phyloP scores from a whole-genome alignment of 208 protist genomes.

The Wallacemonas collosoma region DNA sequence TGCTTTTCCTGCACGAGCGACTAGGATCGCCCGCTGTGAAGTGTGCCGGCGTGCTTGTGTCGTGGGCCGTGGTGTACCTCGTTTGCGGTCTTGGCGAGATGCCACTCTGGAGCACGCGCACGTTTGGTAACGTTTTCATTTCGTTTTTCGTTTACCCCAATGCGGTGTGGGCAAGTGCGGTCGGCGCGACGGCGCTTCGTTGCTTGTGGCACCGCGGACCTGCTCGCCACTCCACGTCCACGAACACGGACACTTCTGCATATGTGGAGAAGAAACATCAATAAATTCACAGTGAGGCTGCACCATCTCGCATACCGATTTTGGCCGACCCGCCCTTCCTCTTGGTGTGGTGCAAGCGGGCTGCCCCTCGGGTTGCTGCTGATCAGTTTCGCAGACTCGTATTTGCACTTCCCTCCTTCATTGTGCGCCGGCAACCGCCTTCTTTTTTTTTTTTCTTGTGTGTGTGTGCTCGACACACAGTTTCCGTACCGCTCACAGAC shows the following conservation, averaged over 20 bases:
- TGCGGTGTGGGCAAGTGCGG: slow-evolving; percentile 43
- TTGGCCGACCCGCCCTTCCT: no score
- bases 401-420: no score
- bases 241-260: neutral
- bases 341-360: no score
- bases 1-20: slow-evolving; percentile 44
- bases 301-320: no score
- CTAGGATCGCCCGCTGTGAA: slow-evolving; percentile 18
- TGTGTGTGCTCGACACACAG: no score
- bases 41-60: slow-evolving; percentile 25
- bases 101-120: slow-evolving; percentile 26
- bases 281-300: neutral
- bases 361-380: no score
- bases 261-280: slow-evolving; percentile 9
- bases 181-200: slow-evolving; percentile 13
- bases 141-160: slow-evolving; percentile 70
- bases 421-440: no score
- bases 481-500: no score
- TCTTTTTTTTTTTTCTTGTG: no score
- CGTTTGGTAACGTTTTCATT: slow-evolving; percentile 51
- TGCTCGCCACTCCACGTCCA: neutral
- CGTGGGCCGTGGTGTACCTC: slow-evolving; percentile 36
- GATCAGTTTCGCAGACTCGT: no score
- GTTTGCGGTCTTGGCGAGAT: slow-evolving; percentile 34
- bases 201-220: neutral